Conservation (phyloP, 139 green algal genomes). For the Asterochloris sp. region DNA sequence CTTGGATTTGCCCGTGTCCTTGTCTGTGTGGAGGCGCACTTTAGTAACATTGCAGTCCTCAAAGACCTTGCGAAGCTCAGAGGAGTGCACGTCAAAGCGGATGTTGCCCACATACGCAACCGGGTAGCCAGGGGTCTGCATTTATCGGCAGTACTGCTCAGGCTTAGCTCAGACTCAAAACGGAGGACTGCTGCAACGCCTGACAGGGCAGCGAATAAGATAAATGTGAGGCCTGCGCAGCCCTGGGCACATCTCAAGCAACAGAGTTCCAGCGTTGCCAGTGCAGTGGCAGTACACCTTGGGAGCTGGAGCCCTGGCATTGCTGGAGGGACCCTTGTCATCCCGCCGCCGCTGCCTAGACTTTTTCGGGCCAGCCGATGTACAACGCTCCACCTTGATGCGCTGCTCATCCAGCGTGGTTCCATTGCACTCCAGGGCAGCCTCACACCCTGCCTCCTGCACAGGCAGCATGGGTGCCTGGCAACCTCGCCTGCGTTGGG, state of each 20-base stretch:
- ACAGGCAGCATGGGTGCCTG: not conserved
- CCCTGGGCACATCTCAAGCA: too few species aligned
- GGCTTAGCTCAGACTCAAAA: not conserved
- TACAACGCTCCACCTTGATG: constrained; percentile 42
- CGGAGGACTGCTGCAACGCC: not conserved
- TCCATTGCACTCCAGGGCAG: constrained; percentile 68
- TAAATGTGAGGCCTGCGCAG: not conserved
- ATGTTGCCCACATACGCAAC: constrained; percentile 82
- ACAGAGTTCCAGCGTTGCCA: too few species aligned
- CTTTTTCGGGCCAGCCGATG: constrained; percentile 10
- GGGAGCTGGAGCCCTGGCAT: constrained; percentile 3
- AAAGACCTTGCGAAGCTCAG: constrained; percentile 63
- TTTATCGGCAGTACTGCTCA: not conserved
- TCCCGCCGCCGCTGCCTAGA: not conserved
- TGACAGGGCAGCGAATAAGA: not conserved
- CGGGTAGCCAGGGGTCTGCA: constrained; percentile 69
- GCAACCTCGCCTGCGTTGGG: too few species aligned
- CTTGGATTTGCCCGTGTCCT: constrained; percentile 64
- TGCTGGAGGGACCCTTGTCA: not conserved
- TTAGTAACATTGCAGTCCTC: constrained; percentile 47
- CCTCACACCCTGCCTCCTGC: constrained; percentile 59
- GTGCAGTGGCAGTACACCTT: not conserved
- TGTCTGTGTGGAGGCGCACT: constrained; percentile 75
- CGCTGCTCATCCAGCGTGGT: constrained; percentile 55
- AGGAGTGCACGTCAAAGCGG: constrained; percentile 51